Evolutionary conservation across 75 land plant species (phyloP), one percentile per base, ranked within the genome.

Genomic region (Selaginella moellendorffii): DNA sequence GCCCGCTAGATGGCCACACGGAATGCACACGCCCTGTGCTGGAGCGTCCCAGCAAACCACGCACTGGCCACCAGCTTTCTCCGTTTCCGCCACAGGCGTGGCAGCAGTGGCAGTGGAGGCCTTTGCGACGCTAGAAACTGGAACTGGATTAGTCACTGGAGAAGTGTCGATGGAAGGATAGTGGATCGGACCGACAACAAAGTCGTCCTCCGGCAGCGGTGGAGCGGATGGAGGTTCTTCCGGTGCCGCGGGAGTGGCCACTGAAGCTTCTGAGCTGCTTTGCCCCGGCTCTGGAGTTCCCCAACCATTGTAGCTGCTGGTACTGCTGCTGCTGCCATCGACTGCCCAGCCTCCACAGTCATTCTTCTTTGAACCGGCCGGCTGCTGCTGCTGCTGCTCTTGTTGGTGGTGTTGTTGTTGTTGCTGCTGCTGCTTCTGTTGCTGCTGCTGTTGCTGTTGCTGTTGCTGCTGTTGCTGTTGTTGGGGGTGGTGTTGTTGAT

Each of bases 1-100:
- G 26, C 98, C 98, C 36, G 95, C 98, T 77, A 93, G 73, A 31
- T 93, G 96, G 0, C 98, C 98, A 71, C 98, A 93, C 0, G 98
- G 98, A 28, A 89, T 73, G 66, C 98, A 93, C 25, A 83, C 98
- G 5, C 82, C 98, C 58, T 93, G 81, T 27, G 79, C 75, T 61
- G 80, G 80, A 51, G 87, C 87, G 83, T 93, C 98, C 79, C 88
- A 80, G 62, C 98, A 93, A 31, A 93, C 79, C 24, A 85, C 84
- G 77, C 98, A 93, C 0, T 74, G 42, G 22, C 80, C 74, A 46
- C 75, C 66, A 53, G 19, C 29, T 51, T 63, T 66, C 59, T 54
- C 63, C 20, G 26, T 68, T 1, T 56, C 63, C 59, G 54, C 63
- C 27, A 23, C 63, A 17, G 60, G 20, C 22, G 68, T 21, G 20